Base-by-base conservation (phyloP, 2,329 filamentous ascomycete genomes). In the Penicillium palitans region DNA sequence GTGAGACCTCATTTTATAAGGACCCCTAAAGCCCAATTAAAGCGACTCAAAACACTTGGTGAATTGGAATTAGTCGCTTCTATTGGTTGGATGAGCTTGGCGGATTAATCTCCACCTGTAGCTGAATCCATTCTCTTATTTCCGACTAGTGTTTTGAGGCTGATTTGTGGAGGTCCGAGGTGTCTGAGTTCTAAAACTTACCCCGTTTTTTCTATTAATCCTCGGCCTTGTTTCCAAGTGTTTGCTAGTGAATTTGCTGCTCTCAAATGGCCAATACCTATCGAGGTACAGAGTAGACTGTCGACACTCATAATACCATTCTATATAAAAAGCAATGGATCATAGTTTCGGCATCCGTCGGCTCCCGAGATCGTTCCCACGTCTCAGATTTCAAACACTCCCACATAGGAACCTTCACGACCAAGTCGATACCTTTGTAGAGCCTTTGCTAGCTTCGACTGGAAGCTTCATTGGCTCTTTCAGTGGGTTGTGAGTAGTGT, bases 1-100 rank as follows among this genome's bases (percentile, higher is more conserved):
- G 24, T 45, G 42, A 57, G 47, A 52, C 54, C 45, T 47, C 42
- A 27, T 52, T 10, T 52, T 24, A 21, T 15, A 12, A 25, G 19
- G 53, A 51, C 27, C 19, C 25, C 37, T n/a, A 39, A 48, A 21
- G 21, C n/a, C n/a, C n/a, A 13, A 10, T 52, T 31, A 21, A 21
- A 37, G 37, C 53, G 47, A 52, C 41, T 9, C 10, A 44, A 24
- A 24, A 24, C 35, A 19, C 6, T 49, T 37, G 4, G 12, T n/a
- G n/a, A 45, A 19, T 17, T 24, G 7, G 7, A 24, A 44, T 42
- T 31, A 10, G 2, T 31, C 7, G 10, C n/a, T 57, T 52, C 31
- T 31, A 57, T 57, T 57, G 47, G 54, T 5, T 24, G 19, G 13
- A 33, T 55, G 19, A 33, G 6, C 19, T 39, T 27, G 42, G 15